These are phyloP conservation scores for Stephania japonica DNA, from an alignment of 164 flowering plant genomes.

Conservation along the genomic window DNA sequence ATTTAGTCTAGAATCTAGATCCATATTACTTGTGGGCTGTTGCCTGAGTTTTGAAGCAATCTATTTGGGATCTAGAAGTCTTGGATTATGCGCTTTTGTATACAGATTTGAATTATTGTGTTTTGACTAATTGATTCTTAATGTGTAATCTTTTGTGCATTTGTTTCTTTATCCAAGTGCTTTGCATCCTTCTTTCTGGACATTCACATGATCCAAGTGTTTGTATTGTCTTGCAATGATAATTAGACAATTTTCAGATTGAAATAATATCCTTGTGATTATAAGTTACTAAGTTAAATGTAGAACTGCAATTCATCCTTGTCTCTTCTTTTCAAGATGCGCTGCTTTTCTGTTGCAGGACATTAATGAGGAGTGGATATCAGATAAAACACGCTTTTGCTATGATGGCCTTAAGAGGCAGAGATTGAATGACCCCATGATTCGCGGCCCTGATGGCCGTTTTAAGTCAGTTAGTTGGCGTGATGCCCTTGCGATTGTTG, in stretches of 20 bases:
- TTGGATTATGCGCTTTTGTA: no score
- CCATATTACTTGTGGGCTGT: no score
- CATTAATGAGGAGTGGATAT: conserved; percentile 98
- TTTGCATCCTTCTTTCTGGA: background rate
- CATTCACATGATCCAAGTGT: background rate
- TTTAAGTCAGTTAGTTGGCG: conserved; percentile 95
- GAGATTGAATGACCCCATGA: conserved; percentile 95
- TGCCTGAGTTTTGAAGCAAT: no score
- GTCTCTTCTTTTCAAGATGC: background rate
- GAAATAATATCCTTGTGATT: background rate
- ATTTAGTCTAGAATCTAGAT: no score
- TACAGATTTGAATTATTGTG: no score
- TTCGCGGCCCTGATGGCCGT: conserved; percentile 94
- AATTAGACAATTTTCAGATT: background rate
- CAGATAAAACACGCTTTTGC: conserved; percentile 97
- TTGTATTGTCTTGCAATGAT: background rate
- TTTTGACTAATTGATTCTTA: no score
- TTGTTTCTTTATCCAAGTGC: background rate
- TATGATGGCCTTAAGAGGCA: conserved; percentile 99
- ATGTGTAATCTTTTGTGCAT: background rate
- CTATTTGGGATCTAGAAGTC: no score
- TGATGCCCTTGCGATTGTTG: conserved; percentile 91
- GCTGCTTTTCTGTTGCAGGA: conserved; percentile 48
- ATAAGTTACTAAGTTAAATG: background rate
- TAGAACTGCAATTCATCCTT: background rate